Evolutionary conservation across 1,139 yeast genomes (phyloP), one percentile per base, ranked within the genome.

Genomic region (Arxiozyma telluris): DNA sequence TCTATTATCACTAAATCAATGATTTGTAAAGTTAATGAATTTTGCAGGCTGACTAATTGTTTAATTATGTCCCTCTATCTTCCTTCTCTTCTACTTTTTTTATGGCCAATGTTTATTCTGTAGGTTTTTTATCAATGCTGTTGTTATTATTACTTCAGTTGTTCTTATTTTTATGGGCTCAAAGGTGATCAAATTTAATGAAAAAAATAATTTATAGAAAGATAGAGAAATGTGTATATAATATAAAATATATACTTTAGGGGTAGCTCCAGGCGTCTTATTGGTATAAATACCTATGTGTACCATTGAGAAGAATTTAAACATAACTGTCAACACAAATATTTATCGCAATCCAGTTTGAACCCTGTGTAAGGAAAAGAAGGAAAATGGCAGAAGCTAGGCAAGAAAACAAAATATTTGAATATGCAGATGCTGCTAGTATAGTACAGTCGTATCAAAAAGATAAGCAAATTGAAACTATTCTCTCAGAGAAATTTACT

Each of bases 401-500:
- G n/a, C 2, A 34, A 15, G 39, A 34, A 12, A 34, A 34, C 39
- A 34, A n/a, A n/a, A 15, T 43, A 21, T 63, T 74, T n/a, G 73
- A 75, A 1, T 67, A 67, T 57, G 78, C 78, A 2, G 74, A 73
- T 54, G 75, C 77, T 9, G 75, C 79, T 0, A 74, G 74, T 53
- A 74, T 75, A 64, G 83, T 90, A 44, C 78, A 96, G 56, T 90
- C 97, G 4, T 84, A 87, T 67, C 97, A 90, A 64, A 91, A 91
- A 66, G 98, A 91, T 69, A 77, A 81, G 1, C 87, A 84, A 61
- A 81, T 87, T 50, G 87, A 84, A 63, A 72, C 80, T 0, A 69
- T 79, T 2, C 71, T 87, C 21, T 72, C 78, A 39, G 70, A 73
- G 2, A 82, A 84, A 57, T 59, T 90, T 8, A 79, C 76, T 49